A percentile compares a stretch with the other conserved stretches of the same genome.
Evolutionary conservation across 768 basidiomycete genomes (phyloP).

Genomic region (Jaapia argillacea): DNA sequence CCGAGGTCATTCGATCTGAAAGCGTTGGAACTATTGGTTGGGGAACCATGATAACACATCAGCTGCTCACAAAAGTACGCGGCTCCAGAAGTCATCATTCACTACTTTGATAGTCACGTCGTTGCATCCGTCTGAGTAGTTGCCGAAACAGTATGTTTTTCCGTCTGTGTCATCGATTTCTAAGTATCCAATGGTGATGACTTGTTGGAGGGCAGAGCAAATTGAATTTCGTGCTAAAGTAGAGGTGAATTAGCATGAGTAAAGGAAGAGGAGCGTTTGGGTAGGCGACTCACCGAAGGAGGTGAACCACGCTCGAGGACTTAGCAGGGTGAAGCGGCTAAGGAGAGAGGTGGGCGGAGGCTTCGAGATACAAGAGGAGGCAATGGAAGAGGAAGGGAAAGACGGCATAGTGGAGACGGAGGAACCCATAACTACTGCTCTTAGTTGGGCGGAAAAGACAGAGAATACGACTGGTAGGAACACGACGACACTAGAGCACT

Average conservation of each 20-base stretch:
- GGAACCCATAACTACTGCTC: too few relatives aligned
- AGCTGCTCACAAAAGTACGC: slow-evolving; percentile 21
- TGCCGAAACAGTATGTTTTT: slow-evolving; percentile 15
- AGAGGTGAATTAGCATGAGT: not conserved
- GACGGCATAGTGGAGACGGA: too few relatives aligned
- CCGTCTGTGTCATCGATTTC: slow-evolving; percentile 17
- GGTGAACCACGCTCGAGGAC: not conserved
- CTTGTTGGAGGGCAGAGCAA: slow-evolving; percentile 12
- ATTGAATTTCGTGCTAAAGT: slow-evolving; percentile 18
- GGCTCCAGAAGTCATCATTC: slow-evolving; percentile 23
- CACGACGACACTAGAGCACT: too few relatives aligned
- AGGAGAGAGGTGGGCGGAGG: not conserved
- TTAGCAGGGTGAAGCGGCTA: not conserved
- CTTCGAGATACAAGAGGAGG: too few relatives aligned
- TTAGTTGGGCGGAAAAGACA: too few relatives aligned
- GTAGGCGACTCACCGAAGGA: not conserved
- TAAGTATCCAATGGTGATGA: slow-evolving; percentile 16
- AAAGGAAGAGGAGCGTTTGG: not conserved
- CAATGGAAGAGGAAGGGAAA: too few relatives aligned
- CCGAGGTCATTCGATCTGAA: slow-evolving; percentile 22
- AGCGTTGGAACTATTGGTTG: not conserved
- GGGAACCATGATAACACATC: not conserved
- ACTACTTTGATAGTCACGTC: slow-evolving; percentile 16
- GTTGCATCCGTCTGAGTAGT: slow-evolving; percentile 4
- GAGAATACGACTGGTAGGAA: too few relatives aligned